Base-by-base conservation (phyloP, 2,329 filamentous ascomycete species). In the Colletotrichum tropicale region DNA sequence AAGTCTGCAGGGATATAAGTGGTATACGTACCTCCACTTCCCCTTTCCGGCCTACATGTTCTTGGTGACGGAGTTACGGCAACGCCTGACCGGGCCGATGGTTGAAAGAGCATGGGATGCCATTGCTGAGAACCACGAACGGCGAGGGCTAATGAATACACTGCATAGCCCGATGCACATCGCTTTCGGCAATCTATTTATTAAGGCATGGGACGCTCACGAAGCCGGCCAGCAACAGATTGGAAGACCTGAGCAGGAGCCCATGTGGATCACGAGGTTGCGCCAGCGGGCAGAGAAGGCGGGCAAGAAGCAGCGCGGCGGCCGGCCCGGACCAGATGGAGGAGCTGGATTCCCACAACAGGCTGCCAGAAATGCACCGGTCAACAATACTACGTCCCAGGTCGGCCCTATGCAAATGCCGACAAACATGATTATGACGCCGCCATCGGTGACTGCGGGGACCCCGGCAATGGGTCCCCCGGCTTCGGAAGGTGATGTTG, bases 141-240 rank as follows among this genome's bases (percentile, higher is more conserved):
- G 87, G 32, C 85, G 91, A 56, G 87, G 88, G 3, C 82, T 91
- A 66, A 84, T 86, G 38, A 86, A 86, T 58, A 87, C 89, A 73
- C 82, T 89, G 64, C 87, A 88, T 66, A 91, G 86, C 58, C 91
- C 91, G 8, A 86, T 92, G 83, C 90, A 92, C 78, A 83, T 89
- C 34, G 88, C 89, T 1, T 91, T 94, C 76, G 89, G 89, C 2
- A 85, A 86, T 24, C 86, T 90, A 21, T 90, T 94, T 55, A 83
- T 93, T 73, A 92, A 91, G 79, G 91, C 91, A 0, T 94, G 92
- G 92, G 88, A 90, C 58, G 89, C 89, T 4, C 88, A 89, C 70
- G 88, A 89, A 78, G 84, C 86, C 3, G 88, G 88, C 15, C 86
- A 88, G 77, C 77, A 83, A 6, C 84, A 85, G 66, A 81, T 84